Conservation (phyloP, 108 stramenopile species). For the Discostella pseudostelligera region DNA sequence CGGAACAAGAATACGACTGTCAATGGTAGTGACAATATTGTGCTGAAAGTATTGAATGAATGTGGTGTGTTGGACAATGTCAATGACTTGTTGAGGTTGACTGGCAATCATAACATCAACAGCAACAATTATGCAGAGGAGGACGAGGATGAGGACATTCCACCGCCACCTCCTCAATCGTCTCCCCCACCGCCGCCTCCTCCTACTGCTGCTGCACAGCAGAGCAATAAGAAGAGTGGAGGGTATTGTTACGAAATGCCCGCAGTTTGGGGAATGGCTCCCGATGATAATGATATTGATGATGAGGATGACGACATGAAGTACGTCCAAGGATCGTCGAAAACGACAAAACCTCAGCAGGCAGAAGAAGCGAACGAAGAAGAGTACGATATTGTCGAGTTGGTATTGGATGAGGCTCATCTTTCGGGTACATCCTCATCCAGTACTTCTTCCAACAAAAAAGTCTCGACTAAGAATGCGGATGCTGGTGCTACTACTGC, state of each 20-base stretch:
- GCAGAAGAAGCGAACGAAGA: constrained; percentile 9
- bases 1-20: too few species aligned
- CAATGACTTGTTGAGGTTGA: not conserved
- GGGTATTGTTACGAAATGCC: not conserved
- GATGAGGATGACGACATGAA: not conserved
- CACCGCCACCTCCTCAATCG: not conserved
- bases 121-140: not conserved
- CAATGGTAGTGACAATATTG: not conserved
- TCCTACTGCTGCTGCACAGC: not conserved
- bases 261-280: constrained; percentile 29
- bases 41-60: constrained; percentile 6
- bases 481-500: too few species aligned
- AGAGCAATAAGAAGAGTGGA: not conserved
- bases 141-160: not conserved
- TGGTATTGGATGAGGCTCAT: constrained; percentile 26
- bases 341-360: not conserved
- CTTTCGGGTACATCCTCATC: too few species aligned
- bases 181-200: not conserved
- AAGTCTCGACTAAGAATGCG: too few species aligned
- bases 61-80: constrained; percentile 11
- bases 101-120: not conserved
- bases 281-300: constrained; percentile 7
- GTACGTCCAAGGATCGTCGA: too few species aligned
- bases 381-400: constrained; percentile 36
- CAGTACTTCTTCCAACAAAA: too few species aligned